Percentiles rank a stretch among this genome's conserved stretches.
Conservation (phyloP, 23 red algal genomes). For the Rhodosorus marinus region DNA sequence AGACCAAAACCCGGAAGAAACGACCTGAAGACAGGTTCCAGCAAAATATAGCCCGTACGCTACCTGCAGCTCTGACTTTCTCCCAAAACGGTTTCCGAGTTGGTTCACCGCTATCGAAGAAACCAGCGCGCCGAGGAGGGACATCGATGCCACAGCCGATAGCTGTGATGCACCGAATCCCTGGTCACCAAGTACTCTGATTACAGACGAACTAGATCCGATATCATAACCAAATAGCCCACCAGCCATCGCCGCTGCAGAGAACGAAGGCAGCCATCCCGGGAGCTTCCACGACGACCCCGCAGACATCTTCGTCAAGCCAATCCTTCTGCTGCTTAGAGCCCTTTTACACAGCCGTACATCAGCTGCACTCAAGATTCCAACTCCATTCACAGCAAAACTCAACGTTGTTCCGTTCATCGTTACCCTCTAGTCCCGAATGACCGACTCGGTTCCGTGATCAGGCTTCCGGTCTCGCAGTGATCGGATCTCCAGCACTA, state of each 20-base stretch:
- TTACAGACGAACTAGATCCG: slow-evolving; percentile 4
- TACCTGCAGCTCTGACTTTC: neutral
- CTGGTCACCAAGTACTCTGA: slow-evolving; percentile 1
- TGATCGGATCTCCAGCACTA: too few relatives aligned
- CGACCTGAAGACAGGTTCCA: slow-evolving; percentile 10
- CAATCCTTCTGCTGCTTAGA: too few relatives aligned
- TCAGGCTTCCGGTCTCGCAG: too few relatives aligned
- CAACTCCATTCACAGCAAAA: too few relatives aligned
- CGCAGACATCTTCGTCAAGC: too few relatives aligned
- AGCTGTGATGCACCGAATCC: slow-evolving; percentile 2
- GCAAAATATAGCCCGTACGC: neutral
- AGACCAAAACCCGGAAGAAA: neutral
- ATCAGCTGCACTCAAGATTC: too few relatives aligned
- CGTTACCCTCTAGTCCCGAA: too few relatives aligned
- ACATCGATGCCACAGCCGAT: slow-evolving; percentile 3
- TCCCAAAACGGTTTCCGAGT: slow-evolving; percentile 5
- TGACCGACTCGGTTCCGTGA: too few relatives aligned
- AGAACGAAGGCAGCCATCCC: slow-evolving; percentile 8
- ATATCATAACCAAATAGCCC: slow-evolving; percentile 16
- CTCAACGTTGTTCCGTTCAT: too few relatives aligned
- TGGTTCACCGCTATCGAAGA: slow-evolving; percentile 1
- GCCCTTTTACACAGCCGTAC: too few relatives aligned
- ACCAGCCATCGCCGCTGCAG: slow-evolving; percentile 3
- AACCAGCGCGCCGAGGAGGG: slow-evolving; percentile 6
- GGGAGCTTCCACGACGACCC: neutral